Percentiles rank a stretch among this genome's conserved stretches.
phyloP scores from a whole-genome alignment of 345 rosid genomes.

The Durio zibethinus region DNA sequence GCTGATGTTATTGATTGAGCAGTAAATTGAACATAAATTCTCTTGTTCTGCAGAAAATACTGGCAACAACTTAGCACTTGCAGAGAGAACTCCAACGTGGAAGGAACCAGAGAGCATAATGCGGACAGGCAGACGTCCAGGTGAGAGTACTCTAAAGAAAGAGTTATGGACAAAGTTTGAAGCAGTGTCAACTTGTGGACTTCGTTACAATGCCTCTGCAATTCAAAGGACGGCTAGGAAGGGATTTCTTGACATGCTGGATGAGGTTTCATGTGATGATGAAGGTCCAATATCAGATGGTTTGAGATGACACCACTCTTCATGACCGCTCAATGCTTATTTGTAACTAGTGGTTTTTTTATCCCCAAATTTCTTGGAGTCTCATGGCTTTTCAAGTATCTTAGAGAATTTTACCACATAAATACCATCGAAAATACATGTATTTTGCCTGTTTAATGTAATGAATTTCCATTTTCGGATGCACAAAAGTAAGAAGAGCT shows the following conservation, averaged over 20 bases:
- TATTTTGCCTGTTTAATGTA: not conserved
- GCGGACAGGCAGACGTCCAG: constrained; percentile 54
- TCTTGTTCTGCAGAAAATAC: constrained; percentile 26
- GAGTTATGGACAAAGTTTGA: constrained; percentile 95
- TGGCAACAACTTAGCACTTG: constrained; percentile 20
- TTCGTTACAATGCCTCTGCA: constrained; percentile 29
- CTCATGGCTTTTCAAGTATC: not conserved
- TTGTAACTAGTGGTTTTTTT: not conserved
- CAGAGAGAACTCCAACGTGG: constrained; percentile 64
- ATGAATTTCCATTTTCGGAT: not conserved
- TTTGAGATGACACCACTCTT: constrained; percentile 20
- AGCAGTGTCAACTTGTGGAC: constrained; percentile 53
- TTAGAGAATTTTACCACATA: not conserved
- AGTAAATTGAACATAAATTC: not conserved
- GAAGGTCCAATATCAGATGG: constrained; percentile 21
- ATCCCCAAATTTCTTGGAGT: not conserved
- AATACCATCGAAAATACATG: not conserved
- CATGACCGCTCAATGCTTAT: not conserved
- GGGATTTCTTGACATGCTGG: constrained; percentile 88
- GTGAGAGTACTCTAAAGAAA: constrained; percentile 88
- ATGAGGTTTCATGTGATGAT: constrained; percentile 70
- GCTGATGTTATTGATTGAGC: not conserved
- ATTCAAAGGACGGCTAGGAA: constrained; percentile 35
- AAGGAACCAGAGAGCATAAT: constrained; percentile 50
- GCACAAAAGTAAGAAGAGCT: not conserved